Evolutionary conservation across 345 rosid species (phyloP).

Genomic region (Eucalyptus regnans): DNA sequence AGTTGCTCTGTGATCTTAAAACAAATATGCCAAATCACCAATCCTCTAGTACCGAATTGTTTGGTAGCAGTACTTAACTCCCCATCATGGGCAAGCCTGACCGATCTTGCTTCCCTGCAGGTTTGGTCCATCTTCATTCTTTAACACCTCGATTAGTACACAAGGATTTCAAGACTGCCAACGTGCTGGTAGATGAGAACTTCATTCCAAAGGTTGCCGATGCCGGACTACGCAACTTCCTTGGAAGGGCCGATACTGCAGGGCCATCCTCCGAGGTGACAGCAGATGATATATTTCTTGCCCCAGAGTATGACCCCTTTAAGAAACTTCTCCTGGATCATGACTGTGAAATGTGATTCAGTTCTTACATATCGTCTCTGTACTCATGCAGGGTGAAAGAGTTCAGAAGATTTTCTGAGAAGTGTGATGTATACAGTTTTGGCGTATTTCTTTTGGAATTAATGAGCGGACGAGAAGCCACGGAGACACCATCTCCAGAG

Average conservation of each 20-base stretch:
- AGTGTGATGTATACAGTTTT: conserved; percentile 83
- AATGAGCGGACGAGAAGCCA: conserved; percentile 70
- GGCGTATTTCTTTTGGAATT: conserved; percentile 90
- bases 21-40: neutral
- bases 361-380: neutral
- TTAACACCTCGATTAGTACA: conserved; percentile 73
- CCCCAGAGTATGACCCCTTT: conserved; percentile 55
- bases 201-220: conserved; percentile 92
- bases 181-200: conserved; percentile 85
- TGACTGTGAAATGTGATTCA: neutral
- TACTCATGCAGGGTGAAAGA: conserved; percentile 55
- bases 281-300: conserved; percentile 76
- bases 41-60: neutral
- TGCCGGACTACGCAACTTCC: conserved; percentile 77
- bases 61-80: neutral
- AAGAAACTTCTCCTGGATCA: neutral
- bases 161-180: conserved; percentile 86
- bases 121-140: conserved; percentile 86
- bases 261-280: conserved; percentile 67
- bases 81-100: conserved; percentile 4
- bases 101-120: conserved; percentile 22
- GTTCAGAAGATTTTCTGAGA: conserved; percentile 78
- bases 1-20: conserved; percentile 7
- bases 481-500: conserved; percentile 34
- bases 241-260: conserved; percentile 56